These are phyloP conservation scores for Phytophthora megakarya DNA, from an alignment of 352 stramenopile species.

Conservation along the genomic window DNA sequence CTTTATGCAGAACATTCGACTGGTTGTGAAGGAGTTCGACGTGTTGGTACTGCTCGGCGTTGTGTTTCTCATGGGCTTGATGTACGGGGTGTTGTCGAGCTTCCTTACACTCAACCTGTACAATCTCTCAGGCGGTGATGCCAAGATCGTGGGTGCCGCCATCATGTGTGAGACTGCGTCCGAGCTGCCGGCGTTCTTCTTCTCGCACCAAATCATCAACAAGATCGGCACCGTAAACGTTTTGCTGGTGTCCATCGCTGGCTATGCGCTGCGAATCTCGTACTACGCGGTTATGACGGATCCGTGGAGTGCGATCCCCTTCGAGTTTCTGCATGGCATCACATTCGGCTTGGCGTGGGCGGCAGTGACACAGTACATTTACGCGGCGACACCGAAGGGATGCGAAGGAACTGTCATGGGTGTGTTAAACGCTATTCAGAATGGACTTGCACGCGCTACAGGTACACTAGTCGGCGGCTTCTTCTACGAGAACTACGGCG, in stretches of 20 bases:
- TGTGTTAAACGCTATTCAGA: conserved; percentile 71
- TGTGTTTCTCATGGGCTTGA: conserved; percentile 70
- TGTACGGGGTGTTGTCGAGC: conserved; percentile 71
- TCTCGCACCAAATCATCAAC: conserved; percentile 60
- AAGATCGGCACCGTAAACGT: conserved; percentile 69
- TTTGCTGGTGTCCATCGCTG: conserved; percentile 45
- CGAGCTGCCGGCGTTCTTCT: conserved; percentile 78
- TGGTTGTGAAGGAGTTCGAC: conserved; percentile 46
- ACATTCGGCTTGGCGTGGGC: conserved; percentile 73
- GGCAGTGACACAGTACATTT: conserved; percentile 71
- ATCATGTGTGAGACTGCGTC: conserved; percentile 54
- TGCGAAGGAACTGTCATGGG: conserved; percentile 75
- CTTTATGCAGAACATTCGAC: conserved; percentile 38
- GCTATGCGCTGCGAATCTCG: conserved; percentile 62
- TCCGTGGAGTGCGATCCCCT: conserved; percentile 69
- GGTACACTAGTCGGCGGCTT: conserved; percentile 71
- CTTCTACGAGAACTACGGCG: conserved; percentile 72
- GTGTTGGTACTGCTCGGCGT: conserved; percentile 64
- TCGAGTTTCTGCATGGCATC: conserved; percentile 73
- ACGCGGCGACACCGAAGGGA: conserved; percentile 53
- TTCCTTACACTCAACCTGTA: conserved; percentile 80
- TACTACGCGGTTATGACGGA: conserved; percentile 70
- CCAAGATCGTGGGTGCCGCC: conserved; percentile 58
- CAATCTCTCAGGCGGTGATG: conserved; percentile 66
- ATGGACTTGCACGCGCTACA: conserved; percentile 56